phyloP scores from a whole-genome alignment of 768 basidiomycete species.

The Mrakia gelida region DNA sequence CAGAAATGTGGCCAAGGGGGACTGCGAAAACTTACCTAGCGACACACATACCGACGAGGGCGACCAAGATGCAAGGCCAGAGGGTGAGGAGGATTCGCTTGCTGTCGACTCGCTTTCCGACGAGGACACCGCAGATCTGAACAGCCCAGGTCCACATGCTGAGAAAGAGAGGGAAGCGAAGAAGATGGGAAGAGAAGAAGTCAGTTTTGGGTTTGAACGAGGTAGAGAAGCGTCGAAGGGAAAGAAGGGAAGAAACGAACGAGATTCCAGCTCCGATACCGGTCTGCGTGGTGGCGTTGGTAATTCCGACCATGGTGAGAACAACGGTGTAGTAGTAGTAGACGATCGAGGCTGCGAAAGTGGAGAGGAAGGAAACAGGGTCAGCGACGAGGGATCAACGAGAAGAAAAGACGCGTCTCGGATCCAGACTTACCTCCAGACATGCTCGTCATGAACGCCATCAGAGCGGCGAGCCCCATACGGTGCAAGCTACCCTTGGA shows the following conservation, averaged over 20 bases:
- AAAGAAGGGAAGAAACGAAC: not conserved
- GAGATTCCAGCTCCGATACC: conserved; percentile 44
- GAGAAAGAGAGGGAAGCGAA: conserved; percentile 17
- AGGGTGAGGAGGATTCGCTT: conserved; percentile 42
- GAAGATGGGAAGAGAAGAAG: not conserved
- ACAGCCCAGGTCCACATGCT: conserved; percentile 43
- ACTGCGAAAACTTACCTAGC: conserved; percentile 33
- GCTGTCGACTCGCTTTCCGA: conserved; percentile 42
- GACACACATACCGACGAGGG: conserved; percentile 42
- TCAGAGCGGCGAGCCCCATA: conserved; percentile 42
- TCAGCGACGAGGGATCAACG: not conserved
- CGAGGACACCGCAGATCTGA: conserved; percentile 41
- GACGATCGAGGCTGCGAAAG: conserved; percentile 40
- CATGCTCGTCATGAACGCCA: conserved; percentile 42
- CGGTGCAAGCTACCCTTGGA: conserved; percentile 41
- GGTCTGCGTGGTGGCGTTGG: conserved; percentile 44
- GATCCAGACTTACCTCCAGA: conserved; percentile 25
- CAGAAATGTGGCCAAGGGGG: no score
- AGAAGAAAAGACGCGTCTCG: not conserved
- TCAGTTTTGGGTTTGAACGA: not conserved
- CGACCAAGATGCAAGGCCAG: conserved; percentile 42
- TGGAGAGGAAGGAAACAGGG: not conserved
- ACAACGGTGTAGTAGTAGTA: conserved; percentile 43
- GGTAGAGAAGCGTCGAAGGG: not conserved
- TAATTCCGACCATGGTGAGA: conserved; percentile 43